Conservation (phyloP, 73 alveolate species). For the Tetrahymena borealis region DNA sequence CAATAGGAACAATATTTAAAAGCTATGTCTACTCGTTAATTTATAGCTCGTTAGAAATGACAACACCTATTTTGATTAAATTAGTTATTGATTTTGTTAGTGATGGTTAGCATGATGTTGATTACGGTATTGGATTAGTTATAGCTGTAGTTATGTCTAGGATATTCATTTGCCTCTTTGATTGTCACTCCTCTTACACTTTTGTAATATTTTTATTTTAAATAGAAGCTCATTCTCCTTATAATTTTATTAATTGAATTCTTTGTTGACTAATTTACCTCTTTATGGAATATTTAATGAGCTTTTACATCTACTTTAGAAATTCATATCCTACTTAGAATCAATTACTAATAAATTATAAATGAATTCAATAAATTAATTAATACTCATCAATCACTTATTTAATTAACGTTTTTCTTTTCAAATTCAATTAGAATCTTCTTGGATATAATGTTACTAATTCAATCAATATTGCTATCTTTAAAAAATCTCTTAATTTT, state of each 20-base stretch:
- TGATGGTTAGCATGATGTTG: not conserved
- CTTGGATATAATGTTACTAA: conserved; percentile 27
- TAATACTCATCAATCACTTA: no score
- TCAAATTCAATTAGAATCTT: not conserved
- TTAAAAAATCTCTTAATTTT: conserved; percentile 7
- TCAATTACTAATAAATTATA: no score
- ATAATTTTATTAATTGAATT: no score
- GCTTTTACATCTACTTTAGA: no score
- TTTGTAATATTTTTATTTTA: not conserved
- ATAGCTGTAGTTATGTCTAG: not conserved
- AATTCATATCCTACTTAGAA: no score
- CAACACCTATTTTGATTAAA: conserved; percentile 27
- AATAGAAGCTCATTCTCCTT: no score
- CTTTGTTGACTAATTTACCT: no score
- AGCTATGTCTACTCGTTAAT: not conserved
- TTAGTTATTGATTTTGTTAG: conserved; percentile 12
- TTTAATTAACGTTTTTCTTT: not conserved
- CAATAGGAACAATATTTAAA: not conserved
- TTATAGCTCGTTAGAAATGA: not conserved
- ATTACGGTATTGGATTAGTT: not conserved
- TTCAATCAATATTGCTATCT: conserved; percentile 7
- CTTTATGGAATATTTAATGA: no score
- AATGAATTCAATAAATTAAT: no score
- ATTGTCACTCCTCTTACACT: conserved; percentile 1
- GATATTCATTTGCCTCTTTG: conserved; percentile 3